Evolutionary conservation across 257 asterid genomes (phyloP).

Genomic region (Ligustrum vulgare): DNA sequence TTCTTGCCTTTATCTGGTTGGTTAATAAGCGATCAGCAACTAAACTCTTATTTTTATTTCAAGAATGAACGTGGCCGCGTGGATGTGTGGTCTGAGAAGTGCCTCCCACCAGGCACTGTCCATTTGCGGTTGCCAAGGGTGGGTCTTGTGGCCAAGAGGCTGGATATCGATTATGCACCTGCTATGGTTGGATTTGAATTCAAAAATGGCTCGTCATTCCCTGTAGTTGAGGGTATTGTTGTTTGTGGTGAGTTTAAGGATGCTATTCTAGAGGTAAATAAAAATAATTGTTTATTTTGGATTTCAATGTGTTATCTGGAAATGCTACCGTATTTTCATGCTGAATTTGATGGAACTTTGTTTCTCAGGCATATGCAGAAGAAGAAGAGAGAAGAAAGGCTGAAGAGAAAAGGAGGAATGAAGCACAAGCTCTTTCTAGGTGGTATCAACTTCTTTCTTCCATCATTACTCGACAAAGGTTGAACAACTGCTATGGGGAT

Average conservation of each 20-base stretch:
- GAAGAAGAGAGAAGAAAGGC: conserved; percentile 81
- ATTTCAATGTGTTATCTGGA: not conserved
- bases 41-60: conserved; percentile 26
- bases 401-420: conserved; percentile 59
- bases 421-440: conserved; percentile 73
- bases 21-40: not conserved
- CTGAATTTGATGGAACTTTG: conserved; percentile 18
- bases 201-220: conserved; percentile 72
- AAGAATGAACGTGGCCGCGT: conserved; percentile 96
- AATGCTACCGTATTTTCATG: not conserved
- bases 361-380: conserved; percentile 73
- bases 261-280: conserved; percentile 71
- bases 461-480: conserved; percentile 71
- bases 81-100: conserved; percentile 98
- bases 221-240: conserved; percentile 81
- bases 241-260: conserved; percentile 81
- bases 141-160: conserved; percentile 63
- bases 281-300: not conserved
- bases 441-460: conserved; percentile 99
- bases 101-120: conserved; percentile 96
- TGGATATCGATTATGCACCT: conserved; percentile 76
- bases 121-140: conserved; percentile 79
- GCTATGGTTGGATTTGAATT: conserved; percentile 97
- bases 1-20: conserved; percentile 5
- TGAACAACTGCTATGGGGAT: conserved; percentile 59